Evolutionary conservation across 1,284 basidiomycete species (phyloP), one percentile per base, ranked within the genome.

Genomic region (Apiotrichum laibachii): DNA sequence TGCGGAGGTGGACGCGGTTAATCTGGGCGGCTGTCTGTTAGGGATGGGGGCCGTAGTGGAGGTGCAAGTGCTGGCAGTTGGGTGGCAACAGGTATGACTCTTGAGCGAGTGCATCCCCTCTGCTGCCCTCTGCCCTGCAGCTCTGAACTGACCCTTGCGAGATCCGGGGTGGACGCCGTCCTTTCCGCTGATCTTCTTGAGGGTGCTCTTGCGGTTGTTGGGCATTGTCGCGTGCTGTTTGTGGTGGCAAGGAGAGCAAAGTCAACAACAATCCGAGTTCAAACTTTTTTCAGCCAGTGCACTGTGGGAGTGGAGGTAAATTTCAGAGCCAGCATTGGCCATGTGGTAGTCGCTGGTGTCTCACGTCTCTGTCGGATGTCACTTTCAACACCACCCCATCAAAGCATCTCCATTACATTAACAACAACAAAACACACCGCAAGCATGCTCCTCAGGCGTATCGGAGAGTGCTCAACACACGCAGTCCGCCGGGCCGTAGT

Each of bases 1-100:
- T 87, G 57, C 90, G 82, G 26, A 90, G 77, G 53, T 87, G 84
- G 54, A 85, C 83, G 40, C 90, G 84, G 19, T 84, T 82, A 12
- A 92, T 81, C 72, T 92, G 91, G 19, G 83, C 85, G 2, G 92
- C 91, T 81, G 56, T 33, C 16, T 35, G 51, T 62, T 21, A 62
- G 61, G 31, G 19, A 34, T 7, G 19, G 19, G 34, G 11, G 34
- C 18, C 18, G 21, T 21, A 46, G 26, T 18, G 22, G 18, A 19
- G 37, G 16, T 39, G 37, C 5, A 4, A 26, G 9, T 16, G 8
- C 2, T 16, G 18, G 39, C 10, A 42, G 21, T 22, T 21, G 44
- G 21, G 21, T 45, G 44, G 44, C 10, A 19, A 45, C 21, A 11
- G 13, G 19, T 11, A 6, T 7, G 26, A 31, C 26, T 31, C 26